A percentile compares a stretch with the other conserved stretches of the same genome.
These are phyloP conservation scores for Aphanomyces cochlioides DNA, from an alignment of 352 stramenopile species.

Conservation along the genomic window DNA sequence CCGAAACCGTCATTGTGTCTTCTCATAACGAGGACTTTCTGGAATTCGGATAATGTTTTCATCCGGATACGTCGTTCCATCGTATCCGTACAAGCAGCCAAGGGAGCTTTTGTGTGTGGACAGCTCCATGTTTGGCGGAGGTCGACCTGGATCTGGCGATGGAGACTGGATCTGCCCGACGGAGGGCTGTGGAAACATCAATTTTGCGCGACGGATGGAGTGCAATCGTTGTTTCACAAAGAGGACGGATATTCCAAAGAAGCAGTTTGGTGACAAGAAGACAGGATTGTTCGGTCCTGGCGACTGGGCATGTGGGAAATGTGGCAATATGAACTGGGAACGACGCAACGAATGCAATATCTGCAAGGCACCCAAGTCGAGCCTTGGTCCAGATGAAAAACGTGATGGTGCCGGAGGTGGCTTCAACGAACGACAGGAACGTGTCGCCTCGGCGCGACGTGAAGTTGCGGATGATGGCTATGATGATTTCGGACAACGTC, in stretches of 20 bases:
- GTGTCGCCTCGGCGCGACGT: constrained; percentile 64
- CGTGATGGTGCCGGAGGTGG: constrained; percentile 70
- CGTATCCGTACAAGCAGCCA: too few species aligned
- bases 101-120: not conserved
- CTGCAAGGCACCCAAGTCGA: constrained; percentile 76
- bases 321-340: constrained; percentile 85
- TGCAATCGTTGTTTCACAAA: constrained; percentile 81
- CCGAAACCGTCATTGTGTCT: too few species aligned
- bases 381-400: constrained; percentile 57
- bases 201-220: constrained; percentile 71
- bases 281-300: constrained; percentile 67
- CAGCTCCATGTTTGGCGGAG: not conserved
- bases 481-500: constrained; percentile 71
- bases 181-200: constrained; percentile 67
- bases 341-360: constrained; percentile 83
- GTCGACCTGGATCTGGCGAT: not conserved
- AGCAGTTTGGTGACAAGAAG: constrained; percentile 33
- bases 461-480: constrained; percentile 84
- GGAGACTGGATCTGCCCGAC: constrained; percentile 19
- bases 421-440: constrained; percentile 81
- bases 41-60: too few species aligned
- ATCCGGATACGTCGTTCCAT: too few species aligned
- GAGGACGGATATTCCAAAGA: constrained; percentile 43
- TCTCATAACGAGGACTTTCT: too few species aligned
- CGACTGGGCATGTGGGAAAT: constrained; percentile 80